Conservation (phyloP, 2,329 filamentous ascomycete species). For the Colletotrichum sp. region DNA sequence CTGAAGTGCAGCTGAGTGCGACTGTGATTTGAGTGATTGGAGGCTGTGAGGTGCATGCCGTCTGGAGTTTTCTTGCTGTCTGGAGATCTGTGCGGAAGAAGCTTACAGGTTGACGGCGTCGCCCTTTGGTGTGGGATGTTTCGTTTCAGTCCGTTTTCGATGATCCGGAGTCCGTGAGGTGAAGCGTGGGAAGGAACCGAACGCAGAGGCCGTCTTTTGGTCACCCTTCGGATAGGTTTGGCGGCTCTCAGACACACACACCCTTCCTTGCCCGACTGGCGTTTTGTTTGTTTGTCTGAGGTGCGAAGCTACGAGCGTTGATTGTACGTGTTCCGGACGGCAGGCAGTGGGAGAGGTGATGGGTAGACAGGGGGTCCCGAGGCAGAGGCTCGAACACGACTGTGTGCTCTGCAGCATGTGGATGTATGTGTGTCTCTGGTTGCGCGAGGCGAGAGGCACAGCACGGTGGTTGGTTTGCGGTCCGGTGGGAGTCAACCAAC, state of each 20-base stretch:
- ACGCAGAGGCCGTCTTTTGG: not conserved
- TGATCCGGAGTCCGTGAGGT: conserved; percentile 1
- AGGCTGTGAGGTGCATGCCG: conserved; percentile 5
- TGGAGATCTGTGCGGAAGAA: conserved; percentile 10
- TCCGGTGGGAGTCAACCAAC: not conserved
- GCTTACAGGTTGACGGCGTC: not conserved
- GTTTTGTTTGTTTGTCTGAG: not conserved
- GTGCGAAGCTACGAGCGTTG: not conserved
- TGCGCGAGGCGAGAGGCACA: not conserved
- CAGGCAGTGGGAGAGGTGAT: not conserved
- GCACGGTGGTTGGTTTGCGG: not conserved
- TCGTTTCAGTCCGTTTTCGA: conserved; percentile 10
- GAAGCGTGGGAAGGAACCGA: not conserved
- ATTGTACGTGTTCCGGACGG: not conserved
- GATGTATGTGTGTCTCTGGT: not conserved
- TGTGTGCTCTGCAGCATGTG: not conserved
- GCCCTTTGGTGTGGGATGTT: not conserved
- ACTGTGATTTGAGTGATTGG: conserved; percentile 7
- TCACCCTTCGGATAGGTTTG: not conserved
- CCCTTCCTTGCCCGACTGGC: not conserved
- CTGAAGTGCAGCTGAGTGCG: not conserved
- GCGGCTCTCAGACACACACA: not conserved
- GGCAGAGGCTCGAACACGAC: not conserved
- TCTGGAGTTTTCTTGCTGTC: not conserved
- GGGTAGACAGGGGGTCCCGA: not conserved